Base-by-base conservation (phyloP, 2,329 filamentous ascomycete species). In the Sporothrix pallida region DNA sequence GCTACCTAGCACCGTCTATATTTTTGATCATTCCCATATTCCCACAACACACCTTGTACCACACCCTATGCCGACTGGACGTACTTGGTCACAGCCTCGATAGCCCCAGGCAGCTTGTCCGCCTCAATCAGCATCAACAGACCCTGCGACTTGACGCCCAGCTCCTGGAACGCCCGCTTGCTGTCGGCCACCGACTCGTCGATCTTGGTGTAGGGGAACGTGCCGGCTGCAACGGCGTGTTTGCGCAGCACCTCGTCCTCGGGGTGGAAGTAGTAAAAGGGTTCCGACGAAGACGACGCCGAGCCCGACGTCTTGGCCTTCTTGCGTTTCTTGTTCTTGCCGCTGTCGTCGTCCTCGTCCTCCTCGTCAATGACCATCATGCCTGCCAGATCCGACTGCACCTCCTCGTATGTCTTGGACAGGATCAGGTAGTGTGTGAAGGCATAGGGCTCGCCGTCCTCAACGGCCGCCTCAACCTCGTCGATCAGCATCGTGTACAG, bases 401-500 rank as follows among this genome's bases (percentile, higher is more conserved):
- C 89, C 85, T 98, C 96, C 62, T 90, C 88, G 82, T 98, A 99
- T n/a, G 90, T 93, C 84, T 97, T 97, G 52, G 94, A 97, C 63
- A 98, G 81, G 65, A 99, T 88, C 71, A 99, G 86, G 83, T 97
- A 99, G 83, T 98, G 94, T 42, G 93, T 91, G 83, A 99, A 99
- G 72, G 91, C 87, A 82, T 97, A 98, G 0, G 95, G 94, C 83
- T 98, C 94, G 80, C 93, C 92, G 80, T 97, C 94, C 80, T 97
- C 91, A 2, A 97, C 85, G 0, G 96, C 96, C 80, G 92, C 95
- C 79, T 92, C 87, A 70, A 99, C 91, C 86, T 99, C 96, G 80
- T 98, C 94, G 68, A 93, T 85, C 70, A 99, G 88, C 94, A 98
- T 97, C 70, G 88, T 90, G 87, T 98, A 98, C 89, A 98, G 92